These are phyloP conservation scores for Paulownia fortunei DNA, from an alignment of 257 asterid species.

Conservation along the genomic window DNA sequence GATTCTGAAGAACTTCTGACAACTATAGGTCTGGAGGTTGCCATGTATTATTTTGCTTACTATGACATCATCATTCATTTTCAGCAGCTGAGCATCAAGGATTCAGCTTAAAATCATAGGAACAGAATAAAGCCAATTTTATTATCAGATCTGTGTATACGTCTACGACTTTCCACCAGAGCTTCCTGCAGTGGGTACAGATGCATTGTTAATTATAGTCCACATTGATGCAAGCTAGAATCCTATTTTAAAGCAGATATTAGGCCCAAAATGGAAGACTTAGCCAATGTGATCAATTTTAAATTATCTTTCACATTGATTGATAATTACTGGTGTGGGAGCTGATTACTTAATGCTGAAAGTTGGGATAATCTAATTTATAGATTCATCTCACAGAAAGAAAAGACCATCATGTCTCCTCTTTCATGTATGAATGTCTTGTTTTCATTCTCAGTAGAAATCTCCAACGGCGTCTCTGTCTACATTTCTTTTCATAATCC, in stretches of 20 bases:
- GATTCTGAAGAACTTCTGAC: slow-evolving; percentile 84
- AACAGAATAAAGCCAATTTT: neutral
- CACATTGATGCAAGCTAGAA: neutral
- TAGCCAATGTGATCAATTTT: neutral
- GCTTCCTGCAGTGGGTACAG: too few species aligned
- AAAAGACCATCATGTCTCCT: too few species aligned
- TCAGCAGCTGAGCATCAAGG: slow-evolving; percentile 35
- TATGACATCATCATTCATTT: slow-evolving; percentile 39
- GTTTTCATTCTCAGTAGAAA: too few species aligned
- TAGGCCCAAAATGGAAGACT: neutral
- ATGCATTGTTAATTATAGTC: neutral
- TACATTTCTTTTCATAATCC: too few species aligned
- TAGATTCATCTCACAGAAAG: too few species aligned
- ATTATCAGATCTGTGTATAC: neutral
- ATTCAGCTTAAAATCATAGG: slow-evolving; percentile 14
- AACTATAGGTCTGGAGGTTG: slow-evolving; percentile 15
- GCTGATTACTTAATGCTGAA: too few species aligned
- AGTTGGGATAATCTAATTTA: too few species aligned
- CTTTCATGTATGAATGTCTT: too few species aligned
- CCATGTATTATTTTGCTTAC: slow-evolving; percentile 29
- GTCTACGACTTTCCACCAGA: neutral
- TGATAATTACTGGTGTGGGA: too few species aligned
- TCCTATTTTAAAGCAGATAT: neutral
- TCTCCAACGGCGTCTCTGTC: too few species aligned
- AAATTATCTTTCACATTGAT: too few species aligned